Evolutionary conservation across 2,329 filamentous ascomycete genomes (phyloP).

Genomic region (Coniosporium tulheliwenetii): DNA sequence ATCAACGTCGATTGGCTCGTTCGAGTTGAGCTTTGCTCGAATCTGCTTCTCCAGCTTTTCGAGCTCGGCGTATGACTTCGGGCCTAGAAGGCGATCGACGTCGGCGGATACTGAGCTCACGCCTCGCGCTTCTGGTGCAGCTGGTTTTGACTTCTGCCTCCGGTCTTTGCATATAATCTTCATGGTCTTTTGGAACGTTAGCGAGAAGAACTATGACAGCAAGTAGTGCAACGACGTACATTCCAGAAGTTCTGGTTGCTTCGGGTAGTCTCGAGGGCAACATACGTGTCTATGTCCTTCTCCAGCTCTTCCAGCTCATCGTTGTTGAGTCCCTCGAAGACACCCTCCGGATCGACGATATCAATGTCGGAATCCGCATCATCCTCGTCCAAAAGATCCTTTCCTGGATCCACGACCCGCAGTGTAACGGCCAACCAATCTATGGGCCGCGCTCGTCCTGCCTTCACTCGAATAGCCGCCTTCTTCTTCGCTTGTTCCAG

Average conservation of each 20-base stretch:
- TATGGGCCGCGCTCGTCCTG: conserved; percentile 78
- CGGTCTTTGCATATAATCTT: conserved; percentile 69
- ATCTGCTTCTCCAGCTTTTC: conserved; percentile 78
- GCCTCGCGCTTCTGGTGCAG: conserved; percentile 52
- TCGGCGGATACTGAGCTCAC: conserved; percentile 72
- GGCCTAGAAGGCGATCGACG: conserved; percentile 71
- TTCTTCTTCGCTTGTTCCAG: conserved; percentile 97
- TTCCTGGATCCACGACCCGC: conserved; percentile 71
- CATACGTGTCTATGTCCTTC: conserved; percentile 65
- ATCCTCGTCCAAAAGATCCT: conserved; percentile 69
- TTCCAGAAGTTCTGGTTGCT: conserved; percentile 82
- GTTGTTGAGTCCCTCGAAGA: conserved; percentile 58
- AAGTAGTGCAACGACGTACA: conserved; percentile 22
- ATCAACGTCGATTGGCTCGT: conserved; percentile 88
- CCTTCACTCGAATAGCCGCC: conserved; percentile 83
- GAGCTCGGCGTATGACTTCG: conserved; percentile 78
- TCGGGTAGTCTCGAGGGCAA: conserved; percentile 61
- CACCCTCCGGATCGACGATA: conserved; percentile 63
- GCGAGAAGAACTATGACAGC: conserved; percentile 4
- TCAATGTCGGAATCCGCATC: conserved; percentile 58
- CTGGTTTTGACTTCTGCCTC: conserved; percentile 44
- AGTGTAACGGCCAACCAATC: conserved; percentile 88
- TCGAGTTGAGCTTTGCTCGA: conserved; percentile 65
- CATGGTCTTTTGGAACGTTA: conserved; percentile 43
- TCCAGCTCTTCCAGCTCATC: conserved; percentile 60